Percentiles rank a stretch among this genome's conserved stretches.
phyloP scores from a whole-genome alignment of 2,329 filamentous ascomycete species.

The Scytalidium lignicola region DNA sequence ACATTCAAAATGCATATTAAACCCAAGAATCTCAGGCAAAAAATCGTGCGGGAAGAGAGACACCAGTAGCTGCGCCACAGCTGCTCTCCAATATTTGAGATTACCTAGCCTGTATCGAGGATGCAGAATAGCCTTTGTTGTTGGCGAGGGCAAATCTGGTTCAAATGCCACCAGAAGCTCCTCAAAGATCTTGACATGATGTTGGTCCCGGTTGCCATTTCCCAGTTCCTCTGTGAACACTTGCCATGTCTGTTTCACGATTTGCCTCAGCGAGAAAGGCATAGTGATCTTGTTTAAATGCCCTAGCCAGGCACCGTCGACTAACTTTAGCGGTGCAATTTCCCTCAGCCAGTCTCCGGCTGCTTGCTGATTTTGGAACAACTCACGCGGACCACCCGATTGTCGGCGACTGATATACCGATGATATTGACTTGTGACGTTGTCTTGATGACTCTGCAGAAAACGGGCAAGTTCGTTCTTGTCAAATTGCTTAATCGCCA shows the following conservation, averaged over 20 bases:
- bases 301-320: slow-evolving; percentile 45
- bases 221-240: slow-evolving; percentile 46
- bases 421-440: too few relatives aligned
- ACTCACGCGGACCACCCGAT: too few relatives aligned
- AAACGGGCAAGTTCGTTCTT: too few relatives aligned
- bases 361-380: too few relatives aligned
- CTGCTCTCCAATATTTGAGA: slow-evolving; percentile 34
- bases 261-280: slow-evolving; percentile 32
- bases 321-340: slow-evolving; percentile 38
- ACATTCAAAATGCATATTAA: slow-evolving; percentile 44
- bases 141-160: slow-evolving; percentile 14
- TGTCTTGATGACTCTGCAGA: too few relatives aligned
- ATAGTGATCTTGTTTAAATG: slow-evolving; percentile 39
- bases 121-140: slow-evolving; percentile 12
- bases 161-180: slow-evolving; percentile 26
- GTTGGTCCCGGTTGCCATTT: slow-evolving; percentile 40
- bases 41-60: slow-evolving; percentile 45
- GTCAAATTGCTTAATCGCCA: too few relatives aligned
- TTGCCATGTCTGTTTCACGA: slow-evolving; percentile 42
- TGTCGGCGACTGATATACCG: too few relatives aligned
- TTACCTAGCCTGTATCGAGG: slow-evolving; percentile 10
- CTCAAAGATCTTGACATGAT: slow-evolving; percentile 36
- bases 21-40: slow-evolving; percentile 44
- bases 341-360: slow-evolving; percentile 33
- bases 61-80: slow-evolving; percentile 39